Percentiles rank a stretch among this genome's conserved stretches.
These are phyloP conservation scores for Metroxylon sagu DNA, from an alignment of 176 grass and related monocot genomes.

Conservation along the genomic window DNA sequence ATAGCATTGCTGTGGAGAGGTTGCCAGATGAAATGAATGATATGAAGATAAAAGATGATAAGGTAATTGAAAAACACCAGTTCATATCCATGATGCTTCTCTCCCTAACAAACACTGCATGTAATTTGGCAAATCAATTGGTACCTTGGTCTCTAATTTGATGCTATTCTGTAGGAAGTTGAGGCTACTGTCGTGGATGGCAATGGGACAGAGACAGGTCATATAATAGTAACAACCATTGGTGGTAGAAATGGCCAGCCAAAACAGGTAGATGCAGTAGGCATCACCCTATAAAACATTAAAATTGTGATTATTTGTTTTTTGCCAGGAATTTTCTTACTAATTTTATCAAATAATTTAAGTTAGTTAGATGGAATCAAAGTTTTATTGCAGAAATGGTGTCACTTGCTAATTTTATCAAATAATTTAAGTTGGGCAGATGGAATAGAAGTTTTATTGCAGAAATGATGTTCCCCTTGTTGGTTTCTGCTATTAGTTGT, in stretches of 20 bases:
- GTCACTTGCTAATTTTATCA: no score
- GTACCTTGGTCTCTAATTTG: background rate
- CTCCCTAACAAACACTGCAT: no score
- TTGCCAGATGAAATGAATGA: constrained; percentile 62
- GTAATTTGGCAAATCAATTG: background rate
- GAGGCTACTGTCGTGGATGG: constrained; percentile 63
- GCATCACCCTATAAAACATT: no score
- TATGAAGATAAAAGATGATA: constrained; percentile 68
- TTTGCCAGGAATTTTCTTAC: no score
- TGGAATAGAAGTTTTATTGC: no score
- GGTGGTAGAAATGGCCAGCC: constrained; percentile 60
- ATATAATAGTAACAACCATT: constrained; percentile 73
- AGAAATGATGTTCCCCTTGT: no score
- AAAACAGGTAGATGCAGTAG: constrained; percentile 40
- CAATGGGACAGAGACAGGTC: constrained; percentile 63
- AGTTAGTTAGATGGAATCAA: no score
- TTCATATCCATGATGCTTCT: background rate
- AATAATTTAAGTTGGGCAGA: no score
- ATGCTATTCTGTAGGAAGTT: constrained; percentile 31
- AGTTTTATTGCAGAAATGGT: no score
- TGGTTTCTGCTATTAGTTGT: no score
- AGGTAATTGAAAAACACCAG: constrained; percentile 16
- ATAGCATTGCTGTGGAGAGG: constrained; percentile 37
- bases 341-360: no score
- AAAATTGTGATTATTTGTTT: no score